These are phyloP conservation scores for Dichotomopilus funicola DNA, from an alignment of 2,329 filamentous ascomycete species.

Conservation along the genomic window DNA sequence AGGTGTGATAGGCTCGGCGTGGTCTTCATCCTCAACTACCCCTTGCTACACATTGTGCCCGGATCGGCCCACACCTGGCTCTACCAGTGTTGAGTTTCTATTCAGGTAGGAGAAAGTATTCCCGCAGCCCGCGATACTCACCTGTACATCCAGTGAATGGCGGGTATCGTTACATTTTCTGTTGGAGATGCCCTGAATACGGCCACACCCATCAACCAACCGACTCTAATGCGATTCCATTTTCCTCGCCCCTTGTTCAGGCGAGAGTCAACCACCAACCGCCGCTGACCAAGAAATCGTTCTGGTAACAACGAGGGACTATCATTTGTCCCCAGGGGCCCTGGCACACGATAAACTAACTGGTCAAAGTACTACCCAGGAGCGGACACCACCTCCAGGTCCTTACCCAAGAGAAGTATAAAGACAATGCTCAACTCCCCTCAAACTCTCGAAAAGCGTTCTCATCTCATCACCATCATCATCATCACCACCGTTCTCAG, in stretches of 20 bases:
- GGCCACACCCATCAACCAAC: conserved; percentile 14
- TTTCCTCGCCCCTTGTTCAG: conserved; percentile 9
- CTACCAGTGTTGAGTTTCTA: conserved; percentile 2
- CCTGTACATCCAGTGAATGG: conserved; percentile 6
- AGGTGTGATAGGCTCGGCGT: conserved; percentile 8
- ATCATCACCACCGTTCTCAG: not conserved
- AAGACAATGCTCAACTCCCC: not conserved
- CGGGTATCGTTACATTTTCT: conserved; percentile 10
- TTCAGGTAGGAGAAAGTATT: conserved; percentile 4
- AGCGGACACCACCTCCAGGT: not conserved
- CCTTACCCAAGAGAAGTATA: not conserved
- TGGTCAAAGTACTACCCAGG: not conserved
- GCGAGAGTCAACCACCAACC: conserved; percentile 8
- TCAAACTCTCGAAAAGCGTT: not conserved
- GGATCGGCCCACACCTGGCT: conserved; percentile 12
- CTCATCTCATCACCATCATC: not conserved
- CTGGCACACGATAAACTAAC: not conserved
- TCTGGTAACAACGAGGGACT: conserved; percentile 1
- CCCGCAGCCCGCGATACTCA: conserved; percentile 8
- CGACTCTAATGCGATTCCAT: conserved; percentile 2
- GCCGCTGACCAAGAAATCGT: conserved; percentile 7
- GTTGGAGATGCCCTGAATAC: conserved; percentile 2
- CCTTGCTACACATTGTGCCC: conserved; percentile 9
- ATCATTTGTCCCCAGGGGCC: not conserved
- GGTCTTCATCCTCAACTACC: not conserved